Evolutionary conservation across 1,139 yeast species (phyloP), one percentile per base, ranked within the genome.

Genomic region (Arxiozyma heterogenica): DNA sequence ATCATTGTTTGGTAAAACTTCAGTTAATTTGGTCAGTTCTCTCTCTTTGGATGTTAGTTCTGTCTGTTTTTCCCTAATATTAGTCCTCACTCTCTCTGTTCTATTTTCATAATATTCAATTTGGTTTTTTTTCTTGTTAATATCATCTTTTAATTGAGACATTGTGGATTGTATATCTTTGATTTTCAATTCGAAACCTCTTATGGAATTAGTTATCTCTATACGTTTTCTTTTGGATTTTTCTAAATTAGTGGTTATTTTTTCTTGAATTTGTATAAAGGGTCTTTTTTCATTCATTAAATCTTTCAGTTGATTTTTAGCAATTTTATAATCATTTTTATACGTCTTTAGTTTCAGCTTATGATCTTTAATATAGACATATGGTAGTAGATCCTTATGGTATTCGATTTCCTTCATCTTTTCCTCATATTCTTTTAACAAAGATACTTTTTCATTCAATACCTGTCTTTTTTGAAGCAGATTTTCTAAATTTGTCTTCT

Each of bases 371-470:
- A 81, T 69, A 56, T 77, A 76, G 0, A 84, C 88, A 66, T 81
- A 84, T 0, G 90, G 90, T 42, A 83, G 65, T 43, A 84, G 68
- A 58, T 75, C 73, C 52, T 73, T 70, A 63, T 83, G 84, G 46
- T 73, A 66, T 15, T 73, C 74, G 11, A 83, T 70, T 49, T 80
- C 79, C 43, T 69, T 62, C 39, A 76, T 63, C 53, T 67, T 71
- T 41, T 60, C 58, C 51, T 67, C 68, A 46, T 65, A 71, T 23
- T 64, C 66, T 51, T 68, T 65, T 44, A 70, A 66, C 23, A 67
- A 65, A 18, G 69, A 71, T 3, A 76, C 78, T 42, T 72, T 73
- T 41, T 69, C 71, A 42, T 71, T 71, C n/a, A 73, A 67, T 34
- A 67, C 67, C 1, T 68, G 68, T 20, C 71, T 70, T 41, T 71